phyloP scores from a whole-genome alignment of 2,329 filamentous ascomycete genomes.

The Alternaria triticimaculans region DNA sequence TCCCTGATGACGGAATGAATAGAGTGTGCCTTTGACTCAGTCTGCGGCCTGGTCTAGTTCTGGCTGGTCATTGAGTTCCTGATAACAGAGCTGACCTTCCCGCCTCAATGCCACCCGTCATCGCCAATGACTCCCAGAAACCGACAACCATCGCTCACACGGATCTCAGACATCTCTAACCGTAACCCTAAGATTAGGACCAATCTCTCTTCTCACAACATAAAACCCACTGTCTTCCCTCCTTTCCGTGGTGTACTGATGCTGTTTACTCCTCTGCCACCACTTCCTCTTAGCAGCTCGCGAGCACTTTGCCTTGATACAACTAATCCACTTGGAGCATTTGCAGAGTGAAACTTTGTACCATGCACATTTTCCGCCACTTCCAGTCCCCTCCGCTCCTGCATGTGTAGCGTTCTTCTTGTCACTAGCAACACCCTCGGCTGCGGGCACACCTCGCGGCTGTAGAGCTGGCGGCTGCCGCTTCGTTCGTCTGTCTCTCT shows the following conservation, averaged over 20 bases:
- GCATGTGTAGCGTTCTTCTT: fast-evolving
- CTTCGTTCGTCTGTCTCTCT: background rate
- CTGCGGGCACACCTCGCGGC: background rate
- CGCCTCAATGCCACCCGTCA: background rate
- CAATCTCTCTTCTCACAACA: background rate
- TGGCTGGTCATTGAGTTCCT: too few species aligned
- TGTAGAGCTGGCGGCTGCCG: background rate
- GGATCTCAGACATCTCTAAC: background rate
- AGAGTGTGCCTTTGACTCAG: too few species aligned
- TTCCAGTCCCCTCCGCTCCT: background rate
- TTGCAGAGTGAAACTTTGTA: background rate
- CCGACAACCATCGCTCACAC: background rate
- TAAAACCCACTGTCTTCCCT: background rate
- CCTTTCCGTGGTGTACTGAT: background rate
- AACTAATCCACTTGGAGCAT: background rate
- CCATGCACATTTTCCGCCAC: background rate
- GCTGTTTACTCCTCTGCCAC: background rate
- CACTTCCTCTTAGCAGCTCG: background rate
- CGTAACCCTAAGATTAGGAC: background rate
- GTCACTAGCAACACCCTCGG: background rate
- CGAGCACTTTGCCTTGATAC: background rate
- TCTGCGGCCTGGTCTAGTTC: too few species aligned
- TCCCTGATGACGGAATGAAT: background rate
- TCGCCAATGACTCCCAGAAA: too few species aligned
- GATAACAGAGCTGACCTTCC: background rate